Evolutionary conservation across 768 basidiomycete species (phyloP), one percentile per base, ranked within the genome.

Genomic region (Leucocoprinus leucothites): DNA sequence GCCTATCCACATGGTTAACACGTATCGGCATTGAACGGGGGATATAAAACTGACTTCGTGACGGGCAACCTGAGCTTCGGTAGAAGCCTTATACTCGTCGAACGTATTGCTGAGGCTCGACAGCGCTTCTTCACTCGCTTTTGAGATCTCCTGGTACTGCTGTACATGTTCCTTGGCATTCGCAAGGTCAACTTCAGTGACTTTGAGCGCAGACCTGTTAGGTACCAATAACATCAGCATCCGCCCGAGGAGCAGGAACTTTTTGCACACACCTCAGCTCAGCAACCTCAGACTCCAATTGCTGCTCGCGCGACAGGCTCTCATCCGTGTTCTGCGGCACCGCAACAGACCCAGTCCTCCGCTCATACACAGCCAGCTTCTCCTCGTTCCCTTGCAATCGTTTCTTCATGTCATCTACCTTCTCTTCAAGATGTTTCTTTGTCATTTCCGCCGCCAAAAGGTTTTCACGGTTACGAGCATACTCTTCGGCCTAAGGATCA

Each of bases 351-450:
- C 61, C 58, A 7, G 79, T 64, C 47, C 89, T 77, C 35, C 90
- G 82, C 64, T 94, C 92, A 61, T 92, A 95, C 1, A 94, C 89
- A 1, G 91, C 77, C 24, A 94, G 79, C 69, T 94, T 94, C 75
- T 94, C 92, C 44, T 85, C 82, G 53, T 85, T 85, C 26, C 89
- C 89, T 58, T 89, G 84, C 4, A 91, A 67, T 58, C 89, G 85
- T 31, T 72, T 76, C 18, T 68, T 69, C 28, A 91, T 70, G 38
- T 86, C 82, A 18, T 81, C 80, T 4, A 85, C 76, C 24, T 86
- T 84, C 59, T 88, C 83, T 65, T 91, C 85, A 5, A 92, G 77
- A 63, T 92, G 87, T 36, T 78, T 85, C 69, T 85, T 88, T 75
- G 84, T 90, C 0, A 87, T 89, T 64, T 92, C 85, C 2, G 89